phyloP scores from a whole-genome alignment of 495 filamentous ascomycete genomes.

The Aspergillus ostianus region DNA sequence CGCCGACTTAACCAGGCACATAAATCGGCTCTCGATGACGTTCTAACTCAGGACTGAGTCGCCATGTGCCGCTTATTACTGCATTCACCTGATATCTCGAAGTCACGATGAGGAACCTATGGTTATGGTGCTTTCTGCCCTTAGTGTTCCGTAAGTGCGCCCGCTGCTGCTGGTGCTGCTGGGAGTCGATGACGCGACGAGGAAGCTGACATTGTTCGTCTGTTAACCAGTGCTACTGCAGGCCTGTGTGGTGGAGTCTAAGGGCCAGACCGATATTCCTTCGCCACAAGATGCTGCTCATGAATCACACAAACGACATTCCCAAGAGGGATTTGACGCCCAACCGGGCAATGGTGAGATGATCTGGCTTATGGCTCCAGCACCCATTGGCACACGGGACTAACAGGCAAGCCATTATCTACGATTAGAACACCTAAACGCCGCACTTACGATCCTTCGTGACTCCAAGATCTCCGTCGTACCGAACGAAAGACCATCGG shows the following conservation, averaged over 20 bases:
- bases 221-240: constrained; percentile 36
- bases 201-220: constrained; percentile 24
- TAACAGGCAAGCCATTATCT: background rate
- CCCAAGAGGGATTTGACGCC: constrained; percentile 17
- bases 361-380: background rate
- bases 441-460: constrained; percentile 36
- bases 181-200: background rate
- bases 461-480: constrained; percentile 27
- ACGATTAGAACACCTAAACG: constrained; percentile 34
- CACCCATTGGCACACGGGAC: background rate
- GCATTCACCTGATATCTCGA: constrained; percentile 18
- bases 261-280: constrained; percentile 15
- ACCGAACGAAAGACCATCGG: constrained; percentile 37
- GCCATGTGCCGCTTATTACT: constrained; percentile 41
- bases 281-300: constrained; percentile 18
- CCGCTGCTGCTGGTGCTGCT: constrained; percentile 6
- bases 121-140: constrained; percentile 36
- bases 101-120: constrained; percentile 42
- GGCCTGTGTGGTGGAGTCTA: constrained; percentile 30
- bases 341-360: constrained; percentile 35
- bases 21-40: constrained; percentile 7
- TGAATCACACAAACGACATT: constrained; percentile 18
- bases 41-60: constrained; percentile 21
- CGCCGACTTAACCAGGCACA: background rate
- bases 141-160: constrained; percentile 40